These are phyloP conservation scores for Forsythia viridissima DNA, from an alignment of 257 asterid genomes.

Conservation along the genomic window DNA sequence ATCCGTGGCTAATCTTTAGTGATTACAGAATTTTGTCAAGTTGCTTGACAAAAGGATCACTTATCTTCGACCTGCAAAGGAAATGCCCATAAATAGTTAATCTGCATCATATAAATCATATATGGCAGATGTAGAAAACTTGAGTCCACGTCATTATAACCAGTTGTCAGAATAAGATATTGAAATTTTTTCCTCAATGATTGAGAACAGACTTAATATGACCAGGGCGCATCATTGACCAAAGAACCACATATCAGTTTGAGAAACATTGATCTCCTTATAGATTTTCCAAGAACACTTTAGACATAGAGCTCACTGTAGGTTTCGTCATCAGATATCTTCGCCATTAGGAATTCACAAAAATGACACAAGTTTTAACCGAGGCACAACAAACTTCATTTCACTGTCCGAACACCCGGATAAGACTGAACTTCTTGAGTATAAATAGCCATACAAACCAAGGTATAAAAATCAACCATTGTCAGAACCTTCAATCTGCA, in stretches of 20 bases:
- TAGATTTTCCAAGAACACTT: not conserved
- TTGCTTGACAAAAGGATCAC: no score
- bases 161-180: no score
- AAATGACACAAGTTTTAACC: not conserved
- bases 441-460: constrained; percentile 13
- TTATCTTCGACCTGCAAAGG: constrained; percentile 38
- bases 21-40: no score
- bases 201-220: not conserved
- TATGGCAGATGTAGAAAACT: not conserved
- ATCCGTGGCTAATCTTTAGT: no score
- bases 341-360: not conserved
- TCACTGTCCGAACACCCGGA: not conserved
- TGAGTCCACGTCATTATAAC: no score
- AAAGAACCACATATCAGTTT: no score
- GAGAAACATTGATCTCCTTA: not conserved
- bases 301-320: not conserved
- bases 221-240: constrained; percentile 4
- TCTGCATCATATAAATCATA: no score
- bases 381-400: not conserved
- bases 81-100: no score
- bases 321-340: not conserved
- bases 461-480: constrained; percentile 26
- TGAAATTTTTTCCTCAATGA: no score
- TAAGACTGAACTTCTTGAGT: constrained; percentile 1
- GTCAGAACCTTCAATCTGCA: constrained; percentile 31